Conservation (phyloP, 2,329 filamentous ascomycete genomes). For the Trichoderma aggressivum region DNA sequence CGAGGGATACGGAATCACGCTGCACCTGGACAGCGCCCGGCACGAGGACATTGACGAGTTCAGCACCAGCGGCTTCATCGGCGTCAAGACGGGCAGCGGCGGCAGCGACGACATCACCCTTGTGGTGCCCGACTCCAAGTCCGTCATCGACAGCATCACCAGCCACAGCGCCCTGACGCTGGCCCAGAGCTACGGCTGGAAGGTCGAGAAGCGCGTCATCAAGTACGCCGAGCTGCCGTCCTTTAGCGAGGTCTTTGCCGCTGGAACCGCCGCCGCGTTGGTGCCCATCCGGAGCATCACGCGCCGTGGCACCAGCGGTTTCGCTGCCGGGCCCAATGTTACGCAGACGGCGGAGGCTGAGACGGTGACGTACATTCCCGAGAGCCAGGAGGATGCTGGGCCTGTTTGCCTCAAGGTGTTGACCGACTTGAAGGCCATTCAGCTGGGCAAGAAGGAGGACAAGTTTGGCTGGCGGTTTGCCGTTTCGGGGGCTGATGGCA, state of each 20-base stretch:
- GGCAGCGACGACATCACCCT: conserved; percentile 62
- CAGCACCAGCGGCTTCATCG: conserved; percentile 90
- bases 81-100: conserved; percentile 55
- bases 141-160: conserved; percentile 84
- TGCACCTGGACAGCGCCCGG: conserved; percentile 84
- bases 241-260: conserved; percentile 77
- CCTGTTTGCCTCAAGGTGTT: conserved; percentile 70
- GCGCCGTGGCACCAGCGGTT: conserved; percentile 43
- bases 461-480: conserved; percentile 66
- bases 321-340: conserved; percentile 38
- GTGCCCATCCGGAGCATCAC: conserved; percentile 92
- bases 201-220: conserved; percentile 72
- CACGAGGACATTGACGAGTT: conserved; percentile 92
- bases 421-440: conserved; percentile 76
- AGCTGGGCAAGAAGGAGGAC: conserved; percentile 76
- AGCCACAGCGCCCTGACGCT: conserved; percentile 75
- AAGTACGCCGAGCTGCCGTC: conserved; percentile 55
- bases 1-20: conserved; percentile 86
- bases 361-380: conserved; percentile 54
- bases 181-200: conserved; percentile 75
- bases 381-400: conserved; percentile 64
- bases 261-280: conserved; percentile 84
- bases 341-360: conserved; percentile 38
- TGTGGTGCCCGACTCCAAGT: conserved; percentile 82
- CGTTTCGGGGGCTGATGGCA: conserved; percentile 44